A percentile compares a stretch with the other conserved stretches of the same genome.
phyloP scores from a whole-genome alignment of 345 rosid genomes.

The Moricandia arvensis region DNA sequence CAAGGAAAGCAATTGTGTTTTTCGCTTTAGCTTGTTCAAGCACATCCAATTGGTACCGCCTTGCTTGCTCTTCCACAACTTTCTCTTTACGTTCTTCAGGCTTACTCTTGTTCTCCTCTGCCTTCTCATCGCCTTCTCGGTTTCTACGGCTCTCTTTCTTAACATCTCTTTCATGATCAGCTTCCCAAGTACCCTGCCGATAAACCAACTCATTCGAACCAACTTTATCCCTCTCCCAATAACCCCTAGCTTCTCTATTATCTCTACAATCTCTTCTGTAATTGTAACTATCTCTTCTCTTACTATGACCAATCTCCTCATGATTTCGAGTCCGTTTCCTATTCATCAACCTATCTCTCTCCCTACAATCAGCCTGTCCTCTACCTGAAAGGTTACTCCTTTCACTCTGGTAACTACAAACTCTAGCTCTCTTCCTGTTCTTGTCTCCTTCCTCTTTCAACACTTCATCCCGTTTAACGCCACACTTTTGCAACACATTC shows the following conservation, averaged over 20 bases:
- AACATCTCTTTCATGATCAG: constrained; percentile 52
- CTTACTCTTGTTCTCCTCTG: constrained; percentile 31
- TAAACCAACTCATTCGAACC: constrained; percentile 76
- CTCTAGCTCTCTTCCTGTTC: constrained; percentile 50
- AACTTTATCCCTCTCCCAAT: constrained; percentile 89
- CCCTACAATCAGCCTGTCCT: constrained; percentile 37
- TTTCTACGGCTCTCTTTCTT: constrained; percentile 43
- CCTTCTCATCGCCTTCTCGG: constrained; percentile 44
- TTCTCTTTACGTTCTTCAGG: constrained; percentile 66
- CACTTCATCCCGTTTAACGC: constrained; percentile 32
- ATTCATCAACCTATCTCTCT: constrained; percentile 46
- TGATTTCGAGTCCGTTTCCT: constrained; percentile 65
- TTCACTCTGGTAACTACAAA: constrained; percentile 41
- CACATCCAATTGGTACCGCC: constrained; percentile 89
- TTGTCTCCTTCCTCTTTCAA: constrained; percentile 46
- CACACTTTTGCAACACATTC: constrained; percentile 38
- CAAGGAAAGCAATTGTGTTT: constrained; percentile 96
- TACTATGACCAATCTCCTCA: constrained; percentile 53
- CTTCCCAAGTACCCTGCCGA: constrained; percentile 81
- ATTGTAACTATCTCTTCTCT: constrained; percentile 55
- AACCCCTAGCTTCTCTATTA: constrained; percentile 68
- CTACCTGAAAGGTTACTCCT: constrained; percentile 18
- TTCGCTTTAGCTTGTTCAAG: constrained; percentile 90
- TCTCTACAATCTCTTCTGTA: constrained; percentile 64
- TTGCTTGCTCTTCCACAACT: constrained; percentile 81